These are phyloP conservation scores for Euphorbia tirucalli DNA, from an alignment of 345 rosid species.

Conservation along the genomic window DNA sequence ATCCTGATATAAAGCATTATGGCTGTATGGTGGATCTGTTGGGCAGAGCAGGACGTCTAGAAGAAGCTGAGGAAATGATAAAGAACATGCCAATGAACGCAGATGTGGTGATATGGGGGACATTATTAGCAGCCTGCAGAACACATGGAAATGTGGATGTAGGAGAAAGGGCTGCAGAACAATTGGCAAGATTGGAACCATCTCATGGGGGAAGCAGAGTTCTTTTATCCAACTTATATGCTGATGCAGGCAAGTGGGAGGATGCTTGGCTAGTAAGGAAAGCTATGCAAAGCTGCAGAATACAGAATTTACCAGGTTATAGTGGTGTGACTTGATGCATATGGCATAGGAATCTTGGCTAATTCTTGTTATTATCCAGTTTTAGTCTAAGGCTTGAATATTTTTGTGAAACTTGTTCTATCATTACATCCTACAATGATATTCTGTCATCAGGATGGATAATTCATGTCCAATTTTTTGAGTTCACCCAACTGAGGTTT, in stretches of 20 bases:
- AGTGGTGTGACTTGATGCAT: slow-evolving; percentile 46
- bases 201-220: slow-evolving; percentile 61
- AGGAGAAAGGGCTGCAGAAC: slow-evolving; percentile 62
- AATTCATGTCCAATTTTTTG: too few relatives aligned
- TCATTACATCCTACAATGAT: too few relatives aligned
- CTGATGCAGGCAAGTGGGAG: slow-evolving; percentile 80
- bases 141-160: slow-evolving; percentile 55
- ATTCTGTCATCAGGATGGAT: too few relatives aligned
- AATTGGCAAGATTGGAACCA: slow-evolving; percentile 55
- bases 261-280: slow-evolving; percentile 58
- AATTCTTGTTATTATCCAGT: not conserved
- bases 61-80: slow-evolving; percentile 62
- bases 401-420: too few relatives aligned
- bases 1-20: slow-evolving; percentile 65
- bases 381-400: too few relatives aligned
- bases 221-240: slow-evolving; percentile 72
- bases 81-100: slow-evolving; percentile 71
- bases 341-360: not conserved
- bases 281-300: slow-evolving; percentile 40
- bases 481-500: not conserved
- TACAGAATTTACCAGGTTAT: slow-evolving; percentile 58
- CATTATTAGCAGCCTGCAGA: slow-evolving; percentile 61
- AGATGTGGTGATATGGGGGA: slow-evolving; percentile 78
- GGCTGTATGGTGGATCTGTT: slow-evolving; percentile 72
- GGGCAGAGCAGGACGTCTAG: slow-evolving; percentile 64